phyloP scores from a whole-genome alignment of 2,329 filamentous ascomycete species.

The Didymella sp. region DNA sequence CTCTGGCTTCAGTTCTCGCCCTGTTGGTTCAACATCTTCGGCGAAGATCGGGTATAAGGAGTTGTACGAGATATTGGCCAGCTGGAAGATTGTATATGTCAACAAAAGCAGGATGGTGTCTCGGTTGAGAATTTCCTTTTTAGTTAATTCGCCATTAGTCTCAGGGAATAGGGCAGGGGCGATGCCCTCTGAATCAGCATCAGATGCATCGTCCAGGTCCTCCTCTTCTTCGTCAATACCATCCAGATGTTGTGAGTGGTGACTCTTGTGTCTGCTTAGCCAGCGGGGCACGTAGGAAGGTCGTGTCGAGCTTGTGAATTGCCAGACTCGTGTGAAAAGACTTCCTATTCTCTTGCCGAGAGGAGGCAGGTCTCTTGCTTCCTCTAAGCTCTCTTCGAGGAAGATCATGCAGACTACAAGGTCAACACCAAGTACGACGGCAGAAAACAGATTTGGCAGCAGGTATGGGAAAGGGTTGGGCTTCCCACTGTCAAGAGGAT shows the following conservation, averaged over 20 bases:
- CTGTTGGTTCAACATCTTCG: conserved; percentile 74
- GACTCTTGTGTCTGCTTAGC: conserved; percentile 35
- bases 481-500: conserved; percentile 60
- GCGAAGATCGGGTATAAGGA: conserved; percentile 94
- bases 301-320: conserved; percentile 66
- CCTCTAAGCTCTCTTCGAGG: conserved; percentile 84
- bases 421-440: conserved; percentile 73
- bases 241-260: conserved; percentile 43
- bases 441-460: conserved; percentile 80
- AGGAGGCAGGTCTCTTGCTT: conserved; percentile 66
- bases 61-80: conserved; percentile 94
- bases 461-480: conserved; percentile 78
- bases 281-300: conserved; percentile 65
- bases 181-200: conserved; percentile 51
- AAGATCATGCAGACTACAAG: conserved; percentile 78
- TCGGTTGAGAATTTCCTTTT: conserved; percentile 72
- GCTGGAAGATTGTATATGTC: conserved; percentile 91
- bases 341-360: conserved; percentile 65
- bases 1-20: conserved; percentile 75
- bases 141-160: conserved; percentile 54
- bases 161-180: conserved; percentile 54
- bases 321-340: conserved; percentile 73
- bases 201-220: conserved; percentile 49
- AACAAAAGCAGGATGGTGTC: conserved; percentile 82
- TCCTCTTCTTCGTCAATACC: conserved; percentile 52